phyloP scores from a whole-genome alignment of 2,329 filamentous ascomycete genomes.

The Colletotrichum somersetense region DNA sequence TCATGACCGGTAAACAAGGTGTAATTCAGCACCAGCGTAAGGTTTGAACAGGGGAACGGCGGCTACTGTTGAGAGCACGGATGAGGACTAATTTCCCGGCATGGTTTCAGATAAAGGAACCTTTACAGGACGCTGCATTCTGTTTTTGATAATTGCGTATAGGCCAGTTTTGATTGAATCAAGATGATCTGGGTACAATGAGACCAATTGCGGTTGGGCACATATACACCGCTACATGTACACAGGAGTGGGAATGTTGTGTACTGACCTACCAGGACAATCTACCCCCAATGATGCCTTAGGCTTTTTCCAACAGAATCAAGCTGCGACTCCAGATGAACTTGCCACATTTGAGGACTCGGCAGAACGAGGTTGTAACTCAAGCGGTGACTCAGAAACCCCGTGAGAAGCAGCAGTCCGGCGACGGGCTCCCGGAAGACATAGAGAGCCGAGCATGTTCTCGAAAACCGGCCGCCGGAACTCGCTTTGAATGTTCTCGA shows the following conservation, averaged over 20 bases:
- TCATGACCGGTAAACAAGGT: not conserved
- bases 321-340: conserved; percentile 4
- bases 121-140: not conserved
- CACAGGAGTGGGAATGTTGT: not conserved
- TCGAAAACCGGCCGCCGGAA: conserved; percentile 50
- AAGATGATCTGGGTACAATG: not conserved
- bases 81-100: not conserved
- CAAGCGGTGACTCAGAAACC: not conserved
- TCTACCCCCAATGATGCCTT: not conserved
- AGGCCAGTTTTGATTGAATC: not conserved
- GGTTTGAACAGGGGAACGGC: not conserved
- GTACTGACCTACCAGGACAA: not conserved
- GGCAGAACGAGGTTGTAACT: not conserved
- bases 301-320: not conserved
- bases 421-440: not conserved
- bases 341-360: not conserved
- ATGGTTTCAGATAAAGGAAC: not conserved
- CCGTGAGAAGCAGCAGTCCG: not conserved
- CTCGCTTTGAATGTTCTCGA: conserved; percentile 60
- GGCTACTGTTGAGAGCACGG: not conserved
- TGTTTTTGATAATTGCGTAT: not conserved
- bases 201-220: not conserved
- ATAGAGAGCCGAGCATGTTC: not conserved
- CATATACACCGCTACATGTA: not conserved
- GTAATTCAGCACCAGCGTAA: not conserved